Base-by-base conservation (phyloP, 129 eudicot genomes). In the Chrysanthemum seticuspe region DNA sequence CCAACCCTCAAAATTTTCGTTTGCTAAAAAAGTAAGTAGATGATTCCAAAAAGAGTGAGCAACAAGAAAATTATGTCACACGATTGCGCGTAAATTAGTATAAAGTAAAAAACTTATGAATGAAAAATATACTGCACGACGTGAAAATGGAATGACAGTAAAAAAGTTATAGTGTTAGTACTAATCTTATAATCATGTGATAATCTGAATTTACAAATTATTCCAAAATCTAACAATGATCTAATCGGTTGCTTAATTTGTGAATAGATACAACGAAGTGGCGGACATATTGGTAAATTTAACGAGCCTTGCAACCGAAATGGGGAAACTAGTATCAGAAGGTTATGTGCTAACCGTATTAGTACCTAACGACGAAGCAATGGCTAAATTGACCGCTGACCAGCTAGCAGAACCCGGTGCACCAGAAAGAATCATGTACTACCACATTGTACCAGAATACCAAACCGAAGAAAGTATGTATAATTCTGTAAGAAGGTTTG, bases 401-500 rank as follows among this genome's bases (percentile, higher is more conserved):
- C 98, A 93, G 56, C 77, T 93, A 62, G 83, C 90, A 11, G 98
- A 93, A 45, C 95, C 96, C 0, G 96, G 98, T 4, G 98, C 98
- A 1, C 96, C 95, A 19, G 98, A 93, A 74, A 84, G 87, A 76
- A 89, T 93, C 25, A 84, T 93, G 88, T 93, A 93, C 51, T 89
- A 87, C 62, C 98, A 93, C 74, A 70, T 94, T 53, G 75, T 94
- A 3, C 97, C 97, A 1, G 98, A 94, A 76, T 94, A 94, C 76
- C 98, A 89, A 59, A 93, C 98, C 1, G 98, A 93, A 68, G 96
- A 89, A 80, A 93, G 96, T 75, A 89, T 93, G 98, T 93, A 93
- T 71, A 87, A 86, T 74, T 54, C 98, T 0, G 98, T 93, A 50
- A 69, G 98, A 79, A 70, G 98, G 44, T 93, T 93, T 49, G 98